phyloP scores from a whole-genome alignment of 352 stramenopile species.

The Elongisporangium anandrum region DNA sequence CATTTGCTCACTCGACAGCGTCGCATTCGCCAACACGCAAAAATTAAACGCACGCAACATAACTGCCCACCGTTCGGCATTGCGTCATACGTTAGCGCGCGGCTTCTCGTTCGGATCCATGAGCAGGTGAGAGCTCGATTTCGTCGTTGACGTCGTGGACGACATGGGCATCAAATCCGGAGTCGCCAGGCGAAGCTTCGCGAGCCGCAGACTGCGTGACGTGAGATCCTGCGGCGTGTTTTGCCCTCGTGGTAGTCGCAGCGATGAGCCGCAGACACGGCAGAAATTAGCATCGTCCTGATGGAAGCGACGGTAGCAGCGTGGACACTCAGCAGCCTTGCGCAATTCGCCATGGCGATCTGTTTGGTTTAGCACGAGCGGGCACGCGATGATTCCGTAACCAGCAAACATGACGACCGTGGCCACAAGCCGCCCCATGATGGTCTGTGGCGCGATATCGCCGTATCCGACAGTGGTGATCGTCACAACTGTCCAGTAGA shows the following conservation, averaged over 20 bases:
- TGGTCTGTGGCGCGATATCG: slow-evolving; percentile 79
- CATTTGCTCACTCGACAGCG: background rate
- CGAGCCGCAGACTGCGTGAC: slow-evolving; percentile 37
- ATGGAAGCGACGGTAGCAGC: slow-evolving; percentile 70
- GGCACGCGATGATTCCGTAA: slow-evolving; percentile 84
- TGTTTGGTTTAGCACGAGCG: slow-evolving; percentile 69
- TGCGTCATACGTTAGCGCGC: background rate
- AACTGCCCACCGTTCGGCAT: background rate
- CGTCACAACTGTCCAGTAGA: slow-evolving; percentile 87
- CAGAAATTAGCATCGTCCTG: slow-evolving; percentile 79
- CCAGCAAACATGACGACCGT: slow-evolving; percentile 85
- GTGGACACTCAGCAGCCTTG: slow-evolving; percentile 57
- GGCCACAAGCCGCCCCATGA: slow-evolving; percentile 73
- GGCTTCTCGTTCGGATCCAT: slow-evolving; percentile 5
- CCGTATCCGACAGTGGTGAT: slow-evolving; percentile 87
- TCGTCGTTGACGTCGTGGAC: slow-evolving; percentile 57
- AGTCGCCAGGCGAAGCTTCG: slow-evolving; percentile 45
- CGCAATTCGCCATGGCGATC: slow-evolving; percentile 42
- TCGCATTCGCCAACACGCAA: background rate
- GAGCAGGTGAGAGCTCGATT: slow-evolving; percentile 48
- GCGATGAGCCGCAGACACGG: slow-evolving; percentile 52
- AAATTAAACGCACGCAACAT: background rate
- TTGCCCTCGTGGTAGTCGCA: slow-evolving; percentile 53
- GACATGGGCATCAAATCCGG: slow-evolving; percentile 26
- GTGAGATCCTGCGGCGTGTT: slow-evolving; percentile 42